Percentiles rank a stretch among this genome's conserved stretches.
These are phyloP conservation scores for Scleroderma bovista DNA, from an alignment of 768 basidiomycete genomes.

Conservation along the genomic window DNA sequence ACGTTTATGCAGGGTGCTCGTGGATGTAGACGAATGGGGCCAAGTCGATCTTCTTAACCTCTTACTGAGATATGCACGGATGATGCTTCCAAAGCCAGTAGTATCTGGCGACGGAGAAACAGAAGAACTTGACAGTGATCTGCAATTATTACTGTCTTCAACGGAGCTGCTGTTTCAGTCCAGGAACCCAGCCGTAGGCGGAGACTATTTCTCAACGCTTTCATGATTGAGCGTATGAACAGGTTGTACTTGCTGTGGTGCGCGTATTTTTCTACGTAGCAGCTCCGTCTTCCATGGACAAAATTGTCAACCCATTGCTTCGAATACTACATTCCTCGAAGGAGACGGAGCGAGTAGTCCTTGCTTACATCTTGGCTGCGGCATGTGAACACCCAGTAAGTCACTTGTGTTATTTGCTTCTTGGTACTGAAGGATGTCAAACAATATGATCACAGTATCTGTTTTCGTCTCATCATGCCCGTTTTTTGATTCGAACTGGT, in stretches of 20 bases:
- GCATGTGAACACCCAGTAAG: constrained; percentile 63
- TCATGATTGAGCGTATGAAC: constrained; percentile 1
- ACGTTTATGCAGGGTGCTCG: constrained; percentile 72
- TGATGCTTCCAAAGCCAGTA: constrained; percentile 70
- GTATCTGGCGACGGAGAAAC: constrained; percentile 26
- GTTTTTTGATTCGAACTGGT: constrained; percentile 64
- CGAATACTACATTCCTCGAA: constrained; percentile 61
- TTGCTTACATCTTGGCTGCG: constrained; percentile 67
- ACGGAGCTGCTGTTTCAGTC: constrained; percentile 79
- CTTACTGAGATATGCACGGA: constrained; percentile 74
- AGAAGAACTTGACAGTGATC: constrained; percentile 66
- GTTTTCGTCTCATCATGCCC: constrained; percentile 55
- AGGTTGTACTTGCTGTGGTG: constrained; percentile 79
- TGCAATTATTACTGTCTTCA: constrained; percentile 66
- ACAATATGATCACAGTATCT: constrained; percentile 29
- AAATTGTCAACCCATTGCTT: constrained; percentile 67
- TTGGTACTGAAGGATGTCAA: neutral
- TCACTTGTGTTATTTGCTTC: neutral
- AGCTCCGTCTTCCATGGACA: constrained; percentile 47
- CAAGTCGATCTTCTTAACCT: constrained; percentile 78
- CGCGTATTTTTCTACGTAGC: constrained; percentile 72
- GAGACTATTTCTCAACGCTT: neutral
- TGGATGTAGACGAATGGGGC: constrained; percentile 97
- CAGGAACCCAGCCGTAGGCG: constrained; percentile 77
- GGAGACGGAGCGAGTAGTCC: constrained; percentile 72